Base-by-base conservation (phyloP, 306 rosid species). In the Ormosia semicastrata region DNA sequence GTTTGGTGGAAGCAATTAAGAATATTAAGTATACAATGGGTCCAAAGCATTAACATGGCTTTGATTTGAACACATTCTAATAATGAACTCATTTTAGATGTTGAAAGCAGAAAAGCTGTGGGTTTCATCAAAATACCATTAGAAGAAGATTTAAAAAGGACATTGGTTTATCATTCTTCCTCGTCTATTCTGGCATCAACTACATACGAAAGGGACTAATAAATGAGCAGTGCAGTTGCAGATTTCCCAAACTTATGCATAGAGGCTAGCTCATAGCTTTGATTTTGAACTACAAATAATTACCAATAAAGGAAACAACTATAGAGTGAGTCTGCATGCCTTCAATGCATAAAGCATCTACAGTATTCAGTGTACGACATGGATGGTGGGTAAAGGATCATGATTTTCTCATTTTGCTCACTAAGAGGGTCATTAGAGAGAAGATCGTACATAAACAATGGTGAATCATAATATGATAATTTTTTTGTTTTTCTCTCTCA, bases 151-250 rank as follows among this genome's bases (percentile, higher is more conserved):
- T 18, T 50, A 53, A 52, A 50, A 52, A 53, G 80, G 57, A 49
- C 18, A 32, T 9, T 44, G 57, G 72, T 13, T 72, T 50, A 67
- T 64, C 75, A 43, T 37, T 65, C 46, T 33, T 74, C 83, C 66
- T 68, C 72, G 80, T 77, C 93, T 65, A 69, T 66, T 87, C 80
- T 86, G 84, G 93, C 72, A 87, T 79, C 68, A 52, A 83, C 83
- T 77, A 71, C 40, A 72, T 8, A 52, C 44, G 30, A 67, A 40
- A 46, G 11, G 63, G 64, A 71, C 81, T 70, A 82, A 78, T 87
- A 64, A 85, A 87, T 83, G 86, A 79, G 47, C n/a, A 75, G 67
- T 56, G 66, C 66, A 30, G 73, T 66, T 78, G 79, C 73, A 14
- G 64, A 30, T 75, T 82, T 77, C 74, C 77, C 76, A 73, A 59